phyloP scores from a whole-genome alignment of 2,329 filamentous ascomycete genomes.

The Epicoccum nigrum region DNA sequence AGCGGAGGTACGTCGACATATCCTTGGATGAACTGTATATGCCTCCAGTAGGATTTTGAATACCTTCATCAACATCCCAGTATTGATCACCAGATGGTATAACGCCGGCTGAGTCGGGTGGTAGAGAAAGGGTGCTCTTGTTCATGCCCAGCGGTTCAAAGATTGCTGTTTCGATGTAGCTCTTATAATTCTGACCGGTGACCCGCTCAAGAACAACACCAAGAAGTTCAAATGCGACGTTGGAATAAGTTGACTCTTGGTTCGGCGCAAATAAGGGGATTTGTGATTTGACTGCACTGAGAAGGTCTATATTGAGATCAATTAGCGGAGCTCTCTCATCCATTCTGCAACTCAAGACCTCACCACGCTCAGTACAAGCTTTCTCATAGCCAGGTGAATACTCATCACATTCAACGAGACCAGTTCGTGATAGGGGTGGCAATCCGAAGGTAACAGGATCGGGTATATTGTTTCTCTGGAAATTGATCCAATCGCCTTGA shows the following conservation, averaged over 20 bases:
- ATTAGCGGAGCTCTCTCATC: conserved; percentile 8
- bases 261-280: conserved; percentile 51
- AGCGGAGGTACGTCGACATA: conserved; percentile 52
- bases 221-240: conserved; percentile 50
- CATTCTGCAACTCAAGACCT: background rate
- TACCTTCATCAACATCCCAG: conserved; percentile 52
- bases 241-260: conserved; percentile 52
- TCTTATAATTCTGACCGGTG: conserved; percentile 43
- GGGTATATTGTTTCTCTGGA: background rate
- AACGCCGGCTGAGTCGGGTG: conserved; percentile 47
- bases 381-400: conserved; percentile 39
- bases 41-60: conserved; percentile 53
- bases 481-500: conserved; percentile 39
- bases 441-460: conserved; percentile 36
- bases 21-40: conserved; percentile 52
- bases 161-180: conserved; percentile 49
- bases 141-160: conserved; percentile 46
- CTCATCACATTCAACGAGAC: conserved; percentile 45
- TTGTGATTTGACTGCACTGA: conserved; percentile 37
- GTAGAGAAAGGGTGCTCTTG: conserved; percentile 33
- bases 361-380: conserved; percentile 36
- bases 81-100: conserved; percentile 46
- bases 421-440: conserved; percentile 42
- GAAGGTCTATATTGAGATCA: conserved; percentile 34
- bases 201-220: conserved; percentile 50